A percentile compares a stretch with the other conserved stretches of the same genome.
phyloP scores from a whole-genome alignment of 1,284 basidiomycete species.

The Mycosarcoma maydis region DNA sequence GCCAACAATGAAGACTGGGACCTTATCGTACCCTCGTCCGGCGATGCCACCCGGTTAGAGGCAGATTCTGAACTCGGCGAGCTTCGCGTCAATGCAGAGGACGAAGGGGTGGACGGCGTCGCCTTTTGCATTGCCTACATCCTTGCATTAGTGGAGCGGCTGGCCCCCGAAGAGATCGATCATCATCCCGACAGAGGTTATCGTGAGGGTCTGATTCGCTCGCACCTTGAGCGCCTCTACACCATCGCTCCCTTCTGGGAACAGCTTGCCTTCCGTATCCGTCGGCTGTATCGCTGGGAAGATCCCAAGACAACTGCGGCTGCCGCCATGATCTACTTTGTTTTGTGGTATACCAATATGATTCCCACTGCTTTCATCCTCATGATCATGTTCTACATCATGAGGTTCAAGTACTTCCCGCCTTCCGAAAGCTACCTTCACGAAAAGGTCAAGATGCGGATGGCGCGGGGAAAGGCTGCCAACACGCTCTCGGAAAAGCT shows the following conservation, averaged over 20 bases:
- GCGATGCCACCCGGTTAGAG: constrained; percentile 1
- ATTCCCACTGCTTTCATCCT: constrained; percentile 64
- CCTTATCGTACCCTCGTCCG: constrained; percentile 37
- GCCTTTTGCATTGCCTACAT: constrained; percentile 66
- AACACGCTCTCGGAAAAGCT: constrained; percentile 62
- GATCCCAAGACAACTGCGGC: constrained; percentile 53
- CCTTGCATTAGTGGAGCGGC: constrained; percentile 60
- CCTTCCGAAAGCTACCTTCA: constrained; percentile 63
- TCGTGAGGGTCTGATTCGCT: constrained; percentile 61
- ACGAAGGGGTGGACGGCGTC: constrained; percentile 59
- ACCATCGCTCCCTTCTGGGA: constrained; percentile 67
- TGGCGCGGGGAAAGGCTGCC: constrained; percentile 63
- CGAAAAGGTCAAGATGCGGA: constrained; percentile 60
- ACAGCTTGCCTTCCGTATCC: constrained; percentile 44
- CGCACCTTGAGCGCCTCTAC: constrained; percentile 64
- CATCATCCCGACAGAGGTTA: constrained; percentile 59
- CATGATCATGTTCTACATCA: constrained; percentile 59
- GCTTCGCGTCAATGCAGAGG: constrained; percentile 51
- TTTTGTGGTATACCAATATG: constrained; percentile 65
- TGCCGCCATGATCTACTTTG: constrained; percentile 65
- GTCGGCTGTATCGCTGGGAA: constrained; percentile 47
- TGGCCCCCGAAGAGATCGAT: constrained; percentile 65
- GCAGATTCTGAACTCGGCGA: constrained; percentile 25
- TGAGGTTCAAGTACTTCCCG: constrained; percentile 65
- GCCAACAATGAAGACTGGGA: constrained; percentile 43